Percentiles rank a stretch among this genome's conserved stretches.
phyloP scores from a whole-genome alignment of 2,329 filamentous ascomycete genomes.

The Fusarium musae region DNA sequence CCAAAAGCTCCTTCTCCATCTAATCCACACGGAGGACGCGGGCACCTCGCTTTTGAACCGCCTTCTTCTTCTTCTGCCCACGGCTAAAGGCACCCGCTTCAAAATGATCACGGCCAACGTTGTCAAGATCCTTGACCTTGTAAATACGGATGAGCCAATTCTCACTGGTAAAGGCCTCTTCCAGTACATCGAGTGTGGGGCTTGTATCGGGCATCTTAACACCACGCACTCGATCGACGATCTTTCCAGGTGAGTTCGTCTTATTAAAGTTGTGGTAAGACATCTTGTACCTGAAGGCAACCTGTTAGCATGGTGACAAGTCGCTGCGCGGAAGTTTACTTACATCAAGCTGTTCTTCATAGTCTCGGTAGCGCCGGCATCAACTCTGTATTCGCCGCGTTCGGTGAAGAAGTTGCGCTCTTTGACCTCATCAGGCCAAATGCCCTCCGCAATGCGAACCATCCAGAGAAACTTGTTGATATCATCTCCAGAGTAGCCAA shows the following conservation, averaged over 20 bases:
- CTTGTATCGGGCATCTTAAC: conserved; percentile 83
- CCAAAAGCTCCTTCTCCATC: conserved; percentile 24
- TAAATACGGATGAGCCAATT: conserved; percentile 99
- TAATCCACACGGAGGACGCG: conserved; percentile 79
- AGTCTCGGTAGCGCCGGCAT: conserved; percentile 90
- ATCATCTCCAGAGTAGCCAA: conserved; percentile 97
- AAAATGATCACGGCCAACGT: conserved; percentile 88
- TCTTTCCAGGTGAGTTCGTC: conserved; percentile 92
- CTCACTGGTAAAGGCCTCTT: conserved; percentile 98
- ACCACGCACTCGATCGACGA: conserved; percentile 87
- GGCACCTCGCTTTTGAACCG: conserved; percentile 76
- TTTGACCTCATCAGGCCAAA: conserved; percentile 99
- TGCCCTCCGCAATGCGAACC: conserved; percentile 98
- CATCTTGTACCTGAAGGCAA: conserved; percentile 91
- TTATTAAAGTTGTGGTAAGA: conserved; percentile 97
- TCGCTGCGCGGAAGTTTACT: conserved; percentile 52
- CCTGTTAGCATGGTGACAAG: conserved; percentile 18
- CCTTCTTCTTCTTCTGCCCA: conserved; percentile 86
- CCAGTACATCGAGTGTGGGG: conserved; percentile 86
- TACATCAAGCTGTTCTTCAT: conserved; percentile 99
- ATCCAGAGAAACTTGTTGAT: conserved; percentile 99
- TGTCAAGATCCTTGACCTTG: conserved; percentile 99
- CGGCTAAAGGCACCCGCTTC: conserved; percentile 76
- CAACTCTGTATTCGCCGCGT: conserved; percentile 93
- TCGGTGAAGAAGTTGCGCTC: conserved; percentile 96